These are phyloP conservation scores for Exophiala viscosa DNA, from an alignment of 2,329 filamentous ascomycete species.

Conservation along the genomic window DNA sequence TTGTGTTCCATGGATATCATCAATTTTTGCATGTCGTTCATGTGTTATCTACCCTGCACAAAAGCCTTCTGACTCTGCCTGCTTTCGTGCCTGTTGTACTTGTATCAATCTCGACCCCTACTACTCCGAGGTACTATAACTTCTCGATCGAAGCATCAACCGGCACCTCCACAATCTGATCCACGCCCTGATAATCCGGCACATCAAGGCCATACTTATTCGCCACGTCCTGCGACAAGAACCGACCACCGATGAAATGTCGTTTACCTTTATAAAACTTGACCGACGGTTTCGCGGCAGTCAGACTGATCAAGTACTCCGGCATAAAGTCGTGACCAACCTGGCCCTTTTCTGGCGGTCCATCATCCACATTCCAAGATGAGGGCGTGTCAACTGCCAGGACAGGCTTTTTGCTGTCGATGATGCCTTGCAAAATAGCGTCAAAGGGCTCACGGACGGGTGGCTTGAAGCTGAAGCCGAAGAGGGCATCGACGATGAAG, in stretches of 20 bases:
- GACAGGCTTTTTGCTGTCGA: slow-evolving; percentile 67
- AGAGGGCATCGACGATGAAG: slow-evolving; percentile 88
- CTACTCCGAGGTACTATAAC: slow-evolving; percentile 12
- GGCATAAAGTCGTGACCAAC: slow-evolving; percentile 79
- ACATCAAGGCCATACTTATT: slow-evolving; percentile 82
- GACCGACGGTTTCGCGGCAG: slow-evolving; percentile 86
- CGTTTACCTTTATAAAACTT: slow-evolving; percentile 72
- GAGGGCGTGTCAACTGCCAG: slow-evolving; percentile 90
- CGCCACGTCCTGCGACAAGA: slow-evolving; percentile 72
- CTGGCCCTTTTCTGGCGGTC: slow-evolving; percentile 68
- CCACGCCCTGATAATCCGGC: slow-evolving; percentile 76
- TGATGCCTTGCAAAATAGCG: slow-evolving; percentile 71
- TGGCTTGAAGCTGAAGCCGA: slow-evolving; percentile 91
- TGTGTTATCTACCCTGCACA: too few species aligned
- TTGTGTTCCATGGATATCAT: too few species aligned
- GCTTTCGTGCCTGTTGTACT: too few species aligned
- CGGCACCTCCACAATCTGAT: slow-evolving; percentile 73
- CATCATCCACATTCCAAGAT: slow-evolving; percentile 87
- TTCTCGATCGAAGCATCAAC: slow-evolving; percentile 28
- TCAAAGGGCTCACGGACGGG: slow-evolving; percentile 91
- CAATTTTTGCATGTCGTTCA: too few species aligned
- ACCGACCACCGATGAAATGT: slow-evolving; percentile 91
- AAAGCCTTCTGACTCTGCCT: too few species aligned
- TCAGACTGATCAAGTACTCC: slow-evolving; percentile 75
- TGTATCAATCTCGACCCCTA: background rate